Evolutionary conservation across 768 basidiomycete species (phyloP).

Genomic region (Mrakia blollopis): DNA sequence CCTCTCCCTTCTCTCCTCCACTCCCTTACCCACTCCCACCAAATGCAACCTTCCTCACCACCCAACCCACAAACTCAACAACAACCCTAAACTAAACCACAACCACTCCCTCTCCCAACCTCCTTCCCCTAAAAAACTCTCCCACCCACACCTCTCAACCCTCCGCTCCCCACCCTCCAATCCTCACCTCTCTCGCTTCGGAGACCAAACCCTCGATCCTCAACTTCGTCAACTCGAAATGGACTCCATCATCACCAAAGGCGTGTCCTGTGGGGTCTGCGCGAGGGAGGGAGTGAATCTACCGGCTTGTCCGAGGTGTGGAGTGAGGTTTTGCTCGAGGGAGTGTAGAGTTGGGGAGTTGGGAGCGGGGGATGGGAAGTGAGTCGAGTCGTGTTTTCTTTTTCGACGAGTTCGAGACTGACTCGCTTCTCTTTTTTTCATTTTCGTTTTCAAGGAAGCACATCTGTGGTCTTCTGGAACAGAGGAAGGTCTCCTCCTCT

Average conservation of each 20-base stretch:
- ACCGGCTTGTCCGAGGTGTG: constrained; percentile 27
- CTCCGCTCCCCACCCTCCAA: neutral
- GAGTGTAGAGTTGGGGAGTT: constrained; percentile 26
- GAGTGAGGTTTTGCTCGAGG: constrained; percentile 21
- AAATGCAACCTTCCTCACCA: too few relatives aligned
- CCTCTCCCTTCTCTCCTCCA: neutral
- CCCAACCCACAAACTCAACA: too few relatives aligned
- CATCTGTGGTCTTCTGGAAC: constrained; percentile 25
- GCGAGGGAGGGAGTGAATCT: constrained; percentile 31
- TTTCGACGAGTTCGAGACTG: too few relatives aligned
- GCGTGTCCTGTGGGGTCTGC: constrained; percentile 17
- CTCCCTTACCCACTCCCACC: neutral
- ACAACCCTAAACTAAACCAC: neutral
- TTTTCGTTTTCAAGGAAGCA: constrained; percentile 12
- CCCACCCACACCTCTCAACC: neutral
- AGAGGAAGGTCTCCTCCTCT: neutral
- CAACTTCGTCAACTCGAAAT: constrained; percentile 32
- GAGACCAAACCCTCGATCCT: constrained; percentile 30
- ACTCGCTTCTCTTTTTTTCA: too few relatives aligned
- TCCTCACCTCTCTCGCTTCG: constrained; percentile 15
- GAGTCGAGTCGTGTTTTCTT: neutral
- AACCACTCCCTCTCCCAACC: neutral
- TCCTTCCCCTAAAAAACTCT: neutral
- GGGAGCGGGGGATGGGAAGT: constrained; percentile 30
- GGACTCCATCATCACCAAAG: constrained; percentile 24